Base-by-base conservation (phyloP, 1,139 yeast species). In the Nadsonia commutata region DNA sequence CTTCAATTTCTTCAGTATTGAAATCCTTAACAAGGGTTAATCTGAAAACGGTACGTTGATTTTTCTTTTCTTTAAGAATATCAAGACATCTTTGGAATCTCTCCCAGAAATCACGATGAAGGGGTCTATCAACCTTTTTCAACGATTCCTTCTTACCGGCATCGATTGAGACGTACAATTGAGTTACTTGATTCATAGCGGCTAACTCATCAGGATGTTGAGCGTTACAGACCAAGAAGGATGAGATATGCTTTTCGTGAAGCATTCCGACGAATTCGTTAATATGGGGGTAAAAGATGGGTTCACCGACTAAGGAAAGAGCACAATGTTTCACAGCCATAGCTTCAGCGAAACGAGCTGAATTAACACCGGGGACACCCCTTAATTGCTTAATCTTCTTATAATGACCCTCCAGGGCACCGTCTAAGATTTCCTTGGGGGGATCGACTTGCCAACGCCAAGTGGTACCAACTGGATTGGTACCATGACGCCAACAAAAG, bases 391-490 rank as follows among this genome's bases (percentile, higher is more conserved):
- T 88, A 55, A 86, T 86, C 58, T 86, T 86, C 49, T 82, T 77
- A 61, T 86, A 86, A 59, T 86, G 96, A 2, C 95, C 95, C 52
- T 73, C 77, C 43, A 86, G 64, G 1, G 95, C 96, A 31, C 95
- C 95, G 43, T 80, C 76, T 49, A 86, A 60, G 43, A 86, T 84
- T 48, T 70, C 78, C 54, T 83, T 90, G 0, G 96, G 95, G 19
- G 81, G 78, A 60, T 86, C 95, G 20, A 85, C 81, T 55, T 84
- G 90, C 96, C 96, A 86, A 56, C 96, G 71, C 96, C 96, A 86
- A 53, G 80, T 80, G 39, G 94, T 86, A 21, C 95, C 95, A 1
- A 88, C 96, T 0, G 97, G 97, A 55, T 86, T 88, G 2, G 96
- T 86, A 41, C 96, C 96, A 58, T 88, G 96, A 58, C 97, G 73